Percentiles rank a stretch among this genome's conserved stretches.
phyloP scores from a whole-genome alignment of 75 land plant genomes.

The Azolla pinnata region DNA sequence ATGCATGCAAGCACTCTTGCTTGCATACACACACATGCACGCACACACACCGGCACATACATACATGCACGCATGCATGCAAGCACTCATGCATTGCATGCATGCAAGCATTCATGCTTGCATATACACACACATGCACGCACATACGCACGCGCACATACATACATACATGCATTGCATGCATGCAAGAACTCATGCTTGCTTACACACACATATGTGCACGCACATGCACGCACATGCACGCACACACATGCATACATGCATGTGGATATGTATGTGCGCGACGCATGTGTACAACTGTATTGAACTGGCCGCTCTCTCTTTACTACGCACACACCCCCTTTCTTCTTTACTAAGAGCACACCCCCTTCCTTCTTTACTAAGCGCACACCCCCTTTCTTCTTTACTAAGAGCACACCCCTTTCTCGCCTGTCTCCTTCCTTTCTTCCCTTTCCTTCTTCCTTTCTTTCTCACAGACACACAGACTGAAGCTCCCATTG shows the following conservation, averaged over 20 bases:
- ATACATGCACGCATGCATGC: not conserved
- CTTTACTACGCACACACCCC: not conserved
- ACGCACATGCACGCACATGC: not conserved
- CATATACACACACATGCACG: not conserved
- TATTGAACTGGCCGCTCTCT: not conserved
- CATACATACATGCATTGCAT: not conserved
- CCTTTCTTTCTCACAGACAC: too few relatives aligned
- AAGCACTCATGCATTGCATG: not conserved
- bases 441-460: too few relatives aligned
- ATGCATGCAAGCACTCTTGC: not conserved
- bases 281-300: not conserved
- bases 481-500: too few relatives aligned
- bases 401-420: too few relatives aligned
- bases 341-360: too few relatives aligned
- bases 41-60: not conserved
- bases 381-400: too few relatives aligned
- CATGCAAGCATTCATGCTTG: not conserved
- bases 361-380: too few relatives aligned
- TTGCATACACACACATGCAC: not conserved
- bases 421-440: too few relatives aligned
- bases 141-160: not conserved
- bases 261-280: not conserved
- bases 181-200: not conserved
- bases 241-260: not conserved
- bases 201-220: not conserved